Percentiles rank a stretch among this genome's conserved stretches.
phyloP scores from a whole-genome alignment of 441 rosid genomes.

The Brassica balearica region DNA sequence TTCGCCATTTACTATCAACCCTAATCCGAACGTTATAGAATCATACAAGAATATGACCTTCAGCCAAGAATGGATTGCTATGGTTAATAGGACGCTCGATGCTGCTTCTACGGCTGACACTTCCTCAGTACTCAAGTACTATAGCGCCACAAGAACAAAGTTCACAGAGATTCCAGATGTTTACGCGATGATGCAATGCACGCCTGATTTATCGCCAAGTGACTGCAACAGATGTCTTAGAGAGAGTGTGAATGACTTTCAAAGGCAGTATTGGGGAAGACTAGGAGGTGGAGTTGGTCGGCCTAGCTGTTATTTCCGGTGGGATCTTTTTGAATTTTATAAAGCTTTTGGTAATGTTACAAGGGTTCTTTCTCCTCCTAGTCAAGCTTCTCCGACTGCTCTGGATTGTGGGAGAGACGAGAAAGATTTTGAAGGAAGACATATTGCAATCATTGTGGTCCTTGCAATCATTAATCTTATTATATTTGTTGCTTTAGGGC shows the following conservation, averaged over 20 bases:
- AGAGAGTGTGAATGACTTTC: conserved; percentile 21
- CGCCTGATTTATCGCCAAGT: conserved; percentile 42
- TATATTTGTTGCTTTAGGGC: conserved; percentile 19
- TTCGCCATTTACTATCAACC: not conserved
- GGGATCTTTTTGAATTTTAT: conserved; percentile 44
- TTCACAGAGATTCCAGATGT: conserved; percentile 16
- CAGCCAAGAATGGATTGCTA: conserved; percentile 20
- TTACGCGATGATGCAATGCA: conserved; percentile 45
- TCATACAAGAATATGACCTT: conserved; percentile 30
- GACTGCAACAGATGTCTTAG: conserved; percentile 42
- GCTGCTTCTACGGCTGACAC: conserved; percentile 34
- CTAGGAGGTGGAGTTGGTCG: conserved; percentile 43
- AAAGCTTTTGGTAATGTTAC: conserved; percentile 16
- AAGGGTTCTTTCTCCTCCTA: conserved; percentile 31
- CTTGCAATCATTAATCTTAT: conserved; percentile 14
- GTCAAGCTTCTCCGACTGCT: conserved; percentile 2
- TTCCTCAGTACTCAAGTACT: conserved; percentile 41
- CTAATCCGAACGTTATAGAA: not conserved
- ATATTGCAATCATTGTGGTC: conserved; percentile 19
- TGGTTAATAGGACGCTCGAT: conserved; percentile 32
- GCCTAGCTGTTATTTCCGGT: conserved; percentile 45
- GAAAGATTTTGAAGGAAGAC: conserved; percentile 15
- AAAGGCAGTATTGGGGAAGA: conserved; percentile 15
- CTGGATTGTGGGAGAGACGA: conserved; percentile 14
- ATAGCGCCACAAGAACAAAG: conserved; percentile 37